phyloP scores from a whole-genome alignment of 495 filamentous ascomycete species.

The Tirmania nivea region DNA sequence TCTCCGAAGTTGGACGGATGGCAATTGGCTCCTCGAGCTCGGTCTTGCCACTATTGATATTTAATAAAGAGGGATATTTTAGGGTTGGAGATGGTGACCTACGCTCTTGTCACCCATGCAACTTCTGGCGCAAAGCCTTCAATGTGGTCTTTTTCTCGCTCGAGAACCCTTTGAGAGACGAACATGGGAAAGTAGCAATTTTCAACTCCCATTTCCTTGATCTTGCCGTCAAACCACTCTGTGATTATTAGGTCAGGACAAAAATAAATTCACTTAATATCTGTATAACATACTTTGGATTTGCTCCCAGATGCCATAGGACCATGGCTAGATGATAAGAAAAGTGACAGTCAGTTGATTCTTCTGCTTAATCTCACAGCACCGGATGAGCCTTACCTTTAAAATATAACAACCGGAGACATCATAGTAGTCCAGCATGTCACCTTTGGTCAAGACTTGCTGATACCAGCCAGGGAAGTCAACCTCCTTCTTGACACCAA shows the following conservation, averaged over 20 bases:
- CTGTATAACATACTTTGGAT: constrained; percentile 32
- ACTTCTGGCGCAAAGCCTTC: constrained; percentile 96
- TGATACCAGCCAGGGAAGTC: constrained; percentile 91
- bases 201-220: constrained; percentile 74
- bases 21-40: constrained; percentile 88
- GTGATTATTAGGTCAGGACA: background rate
- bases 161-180: constrained; percentile 67
- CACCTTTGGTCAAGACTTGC: constrained; percentile 81
- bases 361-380: background rate
- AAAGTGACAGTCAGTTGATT: background rate
- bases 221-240: constrained; percentile 63
- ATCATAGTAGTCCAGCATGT: constrained; percentile 87
- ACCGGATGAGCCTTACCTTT: constrained; percentile 27
- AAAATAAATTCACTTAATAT: no score
- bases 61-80: constrained; percentile 3
- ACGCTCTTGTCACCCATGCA: constrained; percentile 95
- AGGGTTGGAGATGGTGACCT: constrained; percentile 20
- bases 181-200: constrained; percentile 95
- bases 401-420: constrained; percentile 91
- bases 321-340: constrained; percentile 29
- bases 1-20: constrained; percentile 86
- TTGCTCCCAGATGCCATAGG: constrained; percentile 79
- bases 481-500: constrained; percentile 59
- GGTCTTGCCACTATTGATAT: constrained; percentile 45
- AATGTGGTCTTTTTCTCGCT: constrained; percentile 90